A percentile compares a stretch with the other conserved stretches of the same genome.
phyloP scores from a whole-genome alignment of 1,139 yeast species.

The Casaregolazyma suthepensis region DNA sequence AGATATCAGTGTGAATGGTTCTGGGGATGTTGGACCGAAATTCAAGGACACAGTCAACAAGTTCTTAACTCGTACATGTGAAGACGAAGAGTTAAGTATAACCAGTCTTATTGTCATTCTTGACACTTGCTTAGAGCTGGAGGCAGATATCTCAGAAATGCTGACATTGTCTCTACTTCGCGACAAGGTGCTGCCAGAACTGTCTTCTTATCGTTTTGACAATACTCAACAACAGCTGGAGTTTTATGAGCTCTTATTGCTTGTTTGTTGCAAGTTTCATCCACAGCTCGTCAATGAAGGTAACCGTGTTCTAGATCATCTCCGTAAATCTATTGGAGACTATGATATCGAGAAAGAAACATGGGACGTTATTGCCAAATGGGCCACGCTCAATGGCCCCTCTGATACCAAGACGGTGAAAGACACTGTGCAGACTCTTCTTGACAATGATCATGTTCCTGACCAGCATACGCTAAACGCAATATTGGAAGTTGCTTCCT shows the following conservation, averaged over 20 bases:
- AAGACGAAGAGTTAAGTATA: background rate
- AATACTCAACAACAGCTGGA: constrained; percentile 17
- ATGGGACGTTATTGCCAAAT: constrained; percentile 33
- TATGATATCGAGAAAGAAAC: constrained; percentile 27
- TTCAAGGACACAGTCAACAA: constrained; percentile 1
- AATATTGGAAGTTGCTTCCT: constrained; percentile 23
- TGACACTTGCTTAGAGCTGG: constrained; percentile 20
- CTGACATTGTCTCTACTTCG: constrained; percentile 10
- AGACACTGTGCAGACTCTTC: constrained; percentile 18
- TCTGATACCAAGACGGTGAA: constrained; percentile 15
- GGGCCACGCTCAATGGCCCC: constrained; percentile 15
- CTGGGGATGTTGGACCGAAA: background rate
- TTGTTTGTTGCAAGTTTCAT: constrained; percentile 23
- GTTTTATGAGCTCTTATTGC: constrained; percentile 25
- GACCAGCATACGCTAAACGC: constrained; percentile 27
- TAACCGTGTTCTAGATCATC: constrained; percentile 12
- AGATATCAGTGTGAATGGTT: constrained; percentile 1
- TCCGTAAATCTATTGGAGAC: constrained; percentile 13
- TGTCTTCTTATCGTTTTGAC: constrained; percentile 9
- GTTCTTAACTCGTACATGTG: constrained; percentile 1
- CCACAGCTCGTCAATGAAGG: constrained; percentile 17
- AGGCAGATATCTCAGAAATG: constrained; percentile 13
- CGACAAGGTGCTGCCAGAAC: constrained; percentile 14
- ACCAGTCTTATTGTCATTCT: constrained; percentile 16
- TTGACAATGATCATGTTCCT: constrained; percentile 17